phyloP scores from a whole-genome alignment of 306 rosid genomes.

The Acacia acuminata region DNA sequence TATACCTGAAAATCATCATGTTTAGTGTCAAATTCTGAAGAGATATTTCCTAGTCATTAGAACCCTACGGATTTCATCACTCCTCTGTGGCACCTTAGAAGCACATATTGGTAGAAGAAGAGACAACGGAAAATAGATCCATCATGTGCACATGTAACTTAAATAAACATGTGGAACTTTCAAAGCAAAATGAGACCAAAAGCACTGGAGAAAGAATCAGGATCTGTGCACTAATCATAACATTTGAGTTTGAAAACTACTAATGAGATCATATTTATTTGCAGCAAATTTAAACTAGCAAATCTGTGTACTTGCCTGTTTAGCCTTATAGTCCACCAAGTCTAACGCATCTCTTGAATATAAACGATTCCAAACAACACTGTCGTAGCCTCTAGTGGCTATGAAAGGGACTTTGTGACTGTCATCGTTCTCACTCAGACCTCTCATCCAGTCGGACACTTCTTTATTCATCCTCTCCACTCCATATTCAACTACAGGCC shows the following conservation, averaged over 20 bases:
- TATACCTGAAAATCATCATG: constrained; percentile 50
- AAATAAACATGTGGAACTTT: not conserved
- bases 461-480: constrained; percentile 82
- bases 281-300: not conserved
- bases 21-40: constrained; percentile 27
- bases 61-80: not conserved
- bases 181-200: not conserved
- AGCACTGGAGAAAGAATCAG: not conserved
- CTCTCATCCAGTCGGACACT: constrained; percentile 91
- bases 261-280: not conserved
- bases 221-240: not conserved
- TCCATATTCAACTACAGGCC: constrained; percentile 73
- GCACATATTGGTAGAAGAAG: not conserved
- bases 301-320: constrained; percentile 54
- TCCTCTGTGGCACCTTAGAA: not conserved
- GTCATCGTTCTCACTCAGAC: constrained; percentile 46
- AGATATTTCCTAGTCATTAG: not conserved
- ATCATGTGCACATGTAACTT: not conserved
- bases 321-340: constrained; percentile 55
- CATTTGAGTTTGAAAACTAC: not conserved
- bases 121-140: constrained; percentile 2
- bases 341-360: constrained; percentile 78
- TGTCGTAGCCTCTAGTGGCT: constrained; percentile 90
- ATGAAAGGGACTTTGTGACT: constrained; percentile 61
- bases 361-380: constrained; percentile 95